A percentile compares a stretch with the other conserved stretches of the same genome.
phyloP scores from a whole-genome alignment of 2,329 filamentous ascomycete species.

The Colletotrichum neosansevieriae region DNA sequence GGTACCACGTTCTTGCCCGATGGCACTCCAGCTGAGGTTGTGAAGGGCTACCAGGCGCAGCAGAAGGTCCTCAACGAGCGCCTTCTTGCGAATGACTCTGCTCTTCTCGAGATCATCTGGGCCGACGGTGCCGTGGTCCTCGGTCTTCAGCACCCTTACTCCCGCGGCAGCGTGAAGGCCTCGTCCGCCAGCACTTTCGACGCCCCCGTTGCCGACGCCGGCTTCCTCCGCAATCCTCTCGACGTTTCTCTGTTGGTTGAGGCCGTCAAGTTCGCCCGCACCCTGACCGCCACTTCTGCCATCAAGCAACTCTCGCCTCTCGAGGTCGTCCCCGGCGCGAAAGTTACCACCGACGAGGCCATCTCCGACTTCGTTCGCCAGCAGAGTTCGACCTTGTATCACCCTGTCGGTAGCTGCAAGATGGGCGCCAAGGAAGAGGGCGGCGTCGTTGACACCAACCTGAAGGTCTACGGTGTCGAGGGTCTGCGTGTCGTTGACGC shows the following conservation, averaged over 20 bases:
- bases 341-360: conserved; percentile 29
- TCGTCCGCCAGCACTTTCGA: conserved; percentile 50
- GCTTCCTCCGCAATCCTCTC: conserved; percentile 52
- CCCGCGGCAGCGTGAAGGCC: conserved; percentile 54
- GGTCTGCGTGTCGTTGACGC: conserved; percentile 47
- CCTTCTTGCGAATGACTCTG: conserved; percentile 45
- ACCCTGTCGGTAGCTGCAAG: conserved; percentile 54
- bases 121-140: conserved; percentile 46
- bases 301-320: conserved; percentile 22
- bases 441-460: conserved; percentile 48
- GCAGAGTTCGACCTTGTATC: conserved; percentile 41
- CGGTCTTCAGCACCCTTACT: conserved; percentile 53
- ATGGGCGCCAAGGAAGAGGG: conserved; percentile 48
- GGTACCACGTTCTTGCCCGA: conserved; percentile 49
- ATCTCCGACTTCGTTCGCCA: conserved; percentile 33
- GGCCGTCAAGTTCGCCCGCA: conserved; percentile 50
- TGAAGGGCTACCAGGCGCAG: conserved; percentile 54
- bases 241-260: conserved; percentile 49
- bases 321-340: conserved; percentile 35
- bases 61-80: conserved; percentile 48
- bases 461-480: conserved; percentile 48
- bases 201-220: conserved; percentile 54
- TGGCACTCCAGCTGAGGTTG: conserved; percentile 50
- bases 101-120: conserved; percentile 50
- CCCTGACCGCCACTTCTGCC: conserved; percentile 43